A percentile compares a stretch with the other conserved stretches of the same genome.
These are phyloP conservation scores for Agaricales sp. DNA, from an alignment of 1,284 basidiomycete species.

Conservation along the genomic window DNA sequence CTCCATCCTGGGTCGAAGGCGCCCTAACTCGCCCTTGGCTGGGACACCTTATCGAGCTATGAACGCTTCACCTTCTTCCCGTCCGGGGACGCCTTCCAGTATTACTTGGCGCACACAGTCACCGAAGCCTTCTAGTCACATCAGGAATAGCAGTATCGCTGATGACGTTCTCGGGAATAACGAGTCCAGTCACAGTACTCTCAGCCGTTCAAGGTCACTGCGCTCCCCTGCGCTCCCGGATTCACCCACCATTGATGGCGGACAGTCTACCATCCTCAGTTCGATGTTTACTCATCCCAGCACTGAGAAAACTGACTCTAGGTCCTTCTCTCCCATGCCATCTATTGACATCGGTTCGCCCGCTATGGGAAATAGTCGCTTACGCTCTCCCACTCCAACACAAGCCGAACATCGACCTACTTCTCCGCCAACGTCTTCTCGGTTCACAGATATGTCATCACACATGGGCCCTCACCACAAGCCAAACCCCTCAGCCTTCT, in stretches of 20 bases:
- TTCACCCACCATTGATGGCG: slow-evolving; percentile 37
- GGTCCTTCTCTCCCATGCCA: slow-evolving; percentile 33
- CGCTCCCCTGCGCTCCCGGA: slow-evolving; percentile 52
- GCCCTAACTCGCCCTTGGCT: slow-evolving; percentile 59
- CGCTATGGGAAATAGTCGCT: slow-evolving; percentile 26
- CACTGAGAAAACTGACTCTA: slow-evolving; percentile 19
- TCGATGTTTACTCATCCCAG: slow-evolving; percentile 12
- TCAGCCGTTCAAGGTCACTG: slow-evolving; percentile 31
- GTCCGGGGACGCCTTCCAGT: slow-evolving; percentile 53
- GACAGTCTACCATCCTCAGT: slow-evolving; percentile 11
- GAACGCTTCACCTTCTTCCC: slow-evolving; percentile 24
- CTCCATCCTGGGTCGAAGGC: slow-evolving; percentile 40
- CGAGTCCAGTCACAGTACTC: slow-evolving; percentile 26
- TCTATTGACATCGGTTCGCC: slow-evolving; percentile 42
- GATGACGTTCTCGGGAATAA: slow-evolving; percentile 31
- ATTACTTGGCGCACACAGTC: slow-evolving; percentile 44
- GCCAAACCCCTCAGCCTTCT: slow-evolving; percentile 36
- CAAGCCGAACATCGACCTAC: slow-evolving; percentile 39
- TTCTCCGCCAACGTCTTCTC: slow-evolving; percentile 38
- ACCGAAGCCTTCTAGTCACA: slow-evolving; percentile 32
- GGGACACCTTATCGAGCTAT: slow-evolving; percentile 50
- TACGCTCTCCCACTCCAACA: slow-evolving; percentile 58
- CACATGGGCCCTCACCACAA: slow-evolving; percentile 40
- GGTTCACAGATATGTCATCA: slow-evolving; percentile 16
- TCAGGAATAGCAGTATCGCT: slow-evolving; percentile 45